Evolutionary conservation across 202 grass and related monocot genomes (phyloP).

Genomic region (Setaria italica): DNA sequence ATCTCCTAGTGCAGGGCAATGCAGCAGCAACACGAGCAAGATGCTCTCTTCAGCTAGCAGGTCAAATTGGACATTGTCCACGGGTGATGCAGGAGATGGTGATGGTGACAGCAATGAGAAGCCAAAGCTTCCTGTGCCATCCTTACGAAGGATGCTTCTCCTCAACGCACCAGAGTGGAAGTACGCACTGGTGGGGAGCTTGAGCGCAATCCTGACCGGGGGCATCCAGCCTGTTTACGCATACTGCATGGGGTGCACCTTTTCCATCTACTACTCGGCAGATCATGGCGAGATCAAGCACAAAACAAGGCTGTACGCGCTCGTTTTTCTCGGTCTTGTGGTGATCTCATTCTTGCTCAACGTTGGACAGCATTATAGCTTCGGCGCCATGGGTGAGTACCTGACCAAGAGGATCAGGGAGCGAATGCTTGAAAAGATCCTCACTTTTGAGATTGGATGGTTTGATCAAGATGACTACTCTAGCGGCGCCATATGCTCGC

Average conservation of each 20-base stretch:
- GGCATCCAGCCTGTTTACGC: slow-evolving; percentile 70
- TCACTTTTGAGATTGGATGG: slow-evolving; percentile 90
- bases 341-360: slow-evolving; percentile 71
- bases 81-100: slow-evolving; percentile 28
- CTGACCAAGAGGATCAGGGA: slow-evolving; percentile 90
- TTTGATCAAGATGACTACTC: slow-evolving; percentile 81
- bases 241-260: slow-evolving; percentile 72
- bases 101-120: not conserved
- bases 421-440: slow-evolving; percentile 79
- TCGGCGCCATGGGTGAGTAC: slow-evolving; percentile 82
- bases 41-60: slow-evolving; percentile 62
- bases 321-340: slow-evolving; percentile 63
- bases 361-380: slow-evolving; percentile 82
- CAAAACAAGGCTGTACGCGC: slow-evolving; percentile 58
- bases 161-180: slow-evolving; percentile 82
- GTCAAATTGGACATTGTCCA: slow-evolving; percentile 53
- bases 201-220: slow-evolving; percentile 66
- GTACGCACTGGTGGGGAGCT: slow-evolving; percentile 59
- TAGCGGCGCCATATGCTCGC: slow-evolving; percentile 72
- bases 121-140: slow-evolving; percentile 48
- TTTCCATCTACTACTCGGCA: slow-evolving; percentile 71
- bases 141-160: slow-evolving; percentile 66
- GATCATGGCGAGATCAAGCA: slow-evolving; percentile 69
- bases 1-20: slow-evolving; percentile 27
- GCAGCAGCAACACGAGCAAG: slow-evolving; percentile 62